Conservation (phyloP, 495 filamentous ascomycete genomes). For the Neurospora sp. region DNA sequence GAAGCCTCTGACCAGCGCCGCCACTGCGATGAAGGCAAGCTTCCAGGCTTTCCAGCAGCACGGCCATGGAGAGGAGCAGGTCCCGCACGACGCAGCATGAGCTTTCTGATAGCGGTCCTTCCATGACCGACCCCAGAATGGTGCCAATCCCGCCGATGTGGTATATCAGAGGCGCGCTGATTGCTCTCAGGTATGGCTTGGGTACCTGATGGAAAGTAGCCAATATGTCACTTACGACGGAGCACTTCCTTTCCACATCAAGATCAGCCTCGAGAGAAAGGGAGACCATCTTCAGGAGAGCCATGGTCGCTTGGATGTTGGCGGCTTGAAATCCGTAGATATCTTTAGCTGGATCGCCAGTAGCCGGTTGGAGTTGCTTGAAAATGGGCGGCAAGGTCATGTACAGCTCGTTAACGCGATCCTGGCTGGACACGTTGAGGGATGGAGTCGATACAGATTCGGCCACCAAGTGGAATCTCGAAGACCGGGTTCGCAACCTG, state of each 20-base stretch:
- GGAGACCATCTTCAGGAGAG: conserved; percentile 40
- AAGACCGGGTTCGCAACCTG: conserved; percentile 10
- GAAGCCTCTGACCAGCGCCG: conserved; percentile 31
- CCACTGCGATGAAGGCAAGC: conserved; percentile 28
- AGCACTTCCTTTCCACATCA: conserved; percentile 35
- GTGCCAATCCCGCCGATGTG: conserved; percentile 41
- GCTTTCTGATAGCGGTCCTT: conserved; percentile 36
- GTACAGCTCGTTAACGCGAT: conserved; percentile 32
- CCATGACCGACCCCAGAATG: conserved; percentile 40
- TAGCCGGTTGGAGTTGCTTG: conserved; percentile 23
- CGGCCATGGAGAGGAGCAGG: conserved; percentile 39
- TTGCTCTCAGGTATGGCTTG: conserved; percentile 34
- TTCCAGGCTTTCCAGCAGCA: conserved; percentile 38
- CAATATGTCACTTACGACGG: conserved; percentile 38
- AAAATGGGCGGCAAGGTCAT: conserved; percentile 29
- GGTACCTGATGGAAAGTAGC: conserved; percentile 36
- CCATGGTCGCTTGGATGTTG: conserved; percentile 41
- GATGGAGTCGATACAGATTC: conserved; percentile 15
- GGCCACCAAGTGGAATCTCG: conserved; percentile 13
- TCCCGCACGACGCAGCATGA: conserved; percentile 34
- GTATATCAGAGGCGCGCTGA: conserved; percentile 41
- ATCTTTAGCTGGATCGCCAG: conserved; percentile 25
- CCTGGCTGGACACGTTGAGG: conserved; percentile 23
- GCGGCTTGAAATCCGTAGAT: conserved; percentile 43
- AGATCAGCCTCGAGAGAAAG: conserved; percentile 30